phyloP scores from a whole-genome alignment of 2,329 filamentous ascomycete genomes.

The Ceratocystis smalleyi region DNA sequence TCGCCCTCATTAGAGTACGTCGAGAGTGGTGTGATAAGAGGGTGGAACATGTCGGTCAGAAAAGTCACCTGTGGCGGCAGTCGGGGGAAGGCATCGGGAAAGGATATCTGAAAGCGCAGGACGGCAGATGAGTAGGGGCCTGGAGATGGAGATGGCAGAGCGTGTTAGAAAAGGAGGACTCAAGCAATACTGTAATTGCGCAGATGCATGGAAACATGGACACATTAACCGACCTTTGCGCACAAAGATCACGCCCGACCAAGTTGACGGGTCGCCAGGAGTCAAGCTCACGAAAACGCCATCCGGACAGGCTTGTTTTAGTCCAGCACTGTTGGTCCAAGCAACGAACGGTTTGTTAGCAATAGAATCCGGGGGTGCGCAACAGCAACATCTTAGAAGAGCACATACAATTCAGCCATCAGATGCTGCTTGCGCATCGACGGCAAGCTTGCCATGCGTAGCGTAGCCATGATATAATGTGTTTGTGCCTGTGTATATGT shows the following conservation, averaged over 20 bases:
- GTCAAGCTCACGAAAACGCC: conserved; percentile 78
- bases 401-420: conserved; percentile 58
- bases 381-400: background rate
- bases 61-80: conserved; percentile 77
- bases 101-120: conserved; percentile 78
- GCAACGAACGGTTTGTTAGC: background rate
- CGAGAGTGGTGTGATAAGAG: conserved; percentile 79
- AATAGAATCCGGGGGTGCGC: background rate
- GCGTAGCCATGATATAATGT: conserved; percentile 27
- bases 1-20: conserved; percentile 66
- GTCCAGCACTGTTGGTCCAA: conserved; percentile 45
- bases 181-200: background rate
- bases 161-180: background rate
- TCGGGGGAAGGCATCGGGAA: conserved; percentile 64
- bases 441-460: conserved; percentile 33
- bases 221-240: conserved; percentile 51
- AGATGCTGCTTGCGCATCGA: conserved; percentile 59
- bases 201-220: background rate
- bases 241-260: conserved; percentile 85
- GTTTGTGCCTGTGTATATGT: background rate
- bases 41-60: conserved; percentile 86
- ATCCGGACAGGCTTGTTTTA: conserved; percentile 68
- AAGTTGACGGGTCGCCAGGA: conserved; percentile 63
- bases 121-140: conserved; percentile 80
- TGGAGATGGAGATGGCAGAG: conserved; percentile 24